Base-by-base conservation (phyloP, 202 grass and related monocot genomes). In the Digitaria exilis region DNA sequence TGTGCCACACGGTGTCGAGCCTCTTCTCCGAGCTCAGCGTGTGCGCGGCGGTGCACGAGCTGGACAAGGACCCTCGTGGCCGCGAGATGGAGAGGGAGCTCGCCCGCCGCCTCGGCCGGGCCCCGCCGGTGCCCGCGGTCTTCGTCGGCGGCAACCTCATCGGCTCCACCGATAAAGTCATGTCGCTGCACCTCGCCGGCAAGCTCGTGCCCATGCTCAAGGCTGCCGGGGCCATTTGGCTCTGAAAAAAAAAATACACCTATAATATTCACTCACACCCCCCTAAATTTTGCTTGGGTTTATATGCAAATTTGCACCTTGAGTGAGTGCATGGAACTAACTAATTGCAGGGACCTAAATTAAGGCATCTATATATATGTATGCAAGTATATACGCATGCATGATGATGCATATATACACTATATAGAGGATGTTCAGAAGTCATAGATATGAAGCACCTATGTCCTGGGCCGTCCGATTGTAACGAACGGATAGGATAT, bases 31-130 rank as follows among this genome's bases (percentile, higher is more conserved):
- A 91, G 45, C 89, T 97, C 11, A 80, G 84, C 68, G 92, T 91
- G 35, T 64, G 82, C 81, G 79, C 90, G 10, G 81, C 86, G 3
- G 86, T 93, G 63, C 87, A 93, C 76, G 95, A 97, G 88, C 90
- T 94, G 0, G 90, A 97, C 72, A 82, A 76, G 61, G 92, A 93
- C 25, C 88, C 92, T 0, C 71, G 86, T 21, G 92, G 95, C 34
- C 72, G 72, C 21, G 95, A 97, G 4, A 91, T 97, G 92, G 95
- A 95, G 88, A 84, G 76, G 5, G 92, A 94, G 21, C 92, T 97
- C 50, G 71, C 44, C 26, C 88, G 83, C 49, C 84, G 87, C 49
- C 87, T 92, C 18, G 88, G 90, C 14, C 86, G 81, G 51, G 22
- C 69, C 11, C 75, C 91, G 11, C 81, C 94, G 21, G 86, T 94